These are phyloP conservation scores for Cyberlindnera euphorbiiphila DNA, from an alignment of 805 yeast species.

Conservation along the genomic window DNA sequence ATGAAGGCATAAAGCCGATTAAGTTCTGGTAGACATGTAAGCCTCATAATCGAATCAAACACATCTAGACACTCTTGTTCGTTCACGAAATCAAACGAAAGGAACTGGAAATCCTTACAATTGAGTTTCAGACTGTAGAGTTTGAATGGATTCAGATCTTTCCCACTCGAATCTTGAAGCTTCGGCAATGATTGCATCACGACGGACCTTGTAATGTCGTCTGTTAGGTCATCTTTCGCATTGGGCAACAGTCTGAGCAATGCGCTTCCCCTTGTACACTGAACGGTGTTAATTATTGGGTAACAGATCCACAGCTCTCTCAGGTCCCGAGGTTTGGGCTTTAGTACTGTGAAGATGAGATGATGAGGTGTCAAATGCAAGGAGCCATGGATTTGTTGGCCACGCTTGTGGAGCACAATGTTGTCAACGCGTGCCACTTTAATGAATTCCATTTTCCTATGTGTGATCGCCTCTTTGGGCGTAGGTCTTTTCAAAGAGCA, in stretches of 20 bases:
- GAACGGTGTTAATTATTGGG: constrained; percentile 61
- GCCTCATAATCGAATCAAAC: constrained; percentile 62
- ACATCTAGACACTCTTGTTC: constrained; percentile 63
- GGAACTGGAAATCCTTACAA: constrained; percentile 81
- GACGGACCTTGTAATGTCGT: constrained; percentile 12
- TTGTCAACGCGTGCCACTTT: constrained; percentile 37
- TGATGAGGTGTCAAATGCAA: constrained; percentile 74
- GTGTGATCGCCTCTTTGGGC: too few relatives aligned
- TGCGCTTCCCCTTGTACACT: constrained; percentile 48
- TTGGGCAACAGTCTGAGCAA: constrained; percentile 24
- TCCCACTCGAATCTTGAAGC: constrained; percentile 13
- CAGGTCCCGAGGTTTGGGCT: constrained; percentile 17
- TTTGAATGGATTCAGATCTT: constrained; percentile 28
- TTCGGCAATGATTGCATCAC: constrained; percentile 17
- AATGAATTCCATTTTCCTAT: constrained; percentile 27
- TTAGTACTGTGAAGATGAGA: constrained; percentile 50
- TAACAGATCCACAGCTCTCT: constrained; percentile 90
- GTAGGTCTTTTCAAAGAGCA: too few relatives aligned
- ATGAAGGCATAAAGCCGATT: constrained; percentile 75
- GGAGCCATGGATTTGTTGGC: constrained; percentile 51
- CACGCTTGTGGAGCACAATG: constrained; percentile 56
- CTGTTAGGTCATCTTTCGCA: constrained; percentile 8
- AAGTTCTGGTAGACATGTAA: constrained; percentile 52
- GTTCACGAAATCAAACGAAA: constrained; percentile 69
- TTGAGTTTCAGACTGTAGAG: constrained; percentile 60